Base-by-base conservation (phyloP, 176 grass and related monocot species). In the Zizania latifolia region DNA sequence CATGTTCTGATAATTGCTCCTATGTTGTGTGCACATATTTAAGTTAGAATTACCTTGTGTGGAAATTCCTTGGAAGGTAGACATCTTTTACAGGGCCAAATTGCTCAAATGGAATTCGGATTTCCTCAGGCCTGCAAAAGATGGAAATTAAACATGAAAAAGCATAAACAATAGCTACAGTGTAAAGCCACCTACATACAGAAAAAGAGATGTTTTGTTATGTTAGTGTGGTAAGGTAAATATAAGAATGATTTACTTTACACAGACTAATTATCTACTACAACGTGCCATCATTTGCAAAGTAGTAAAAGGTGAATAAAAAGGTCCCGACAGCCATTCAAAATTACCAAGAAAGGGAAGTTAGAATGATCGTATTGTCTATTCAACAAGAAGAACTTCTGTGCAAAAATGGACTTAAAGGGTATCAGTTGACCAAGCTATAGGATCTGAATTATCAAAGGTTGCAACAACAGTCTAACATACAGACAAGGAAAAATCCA, bases 1-100 rank as follows among this genome's bases (percentile, higher is more conserved):
- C 5, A 28, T 62, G 9, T 2, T 53, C 68, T 30, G n/a, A 61
- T 5, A n/a, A 29, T 39, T 43, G 43, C n/a, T 61, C 0, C 34
- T 41, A 39, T 40, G 29, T 3, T 54, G 50, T 65, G 43, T 26
- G 8, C 23, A 6, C 43, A 45, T 6, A 17, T 4, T 45, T 68
- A 67, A 55, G 23, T 16, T 55, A 40, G 21, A 5, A 30, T 71
- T 80, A 89, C 90, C 81, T 79, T 4, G 90, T 92, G 30, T 92
- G 84, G 46, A 89, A 89, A 64, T 92, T 92, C 72, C 78, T 89
- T 5, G 90, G 90, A 65, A 92, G 86, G 76, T 92, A 92, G 15
- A 92, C 76, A 2, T 92, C 86, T 71, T 89, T 92, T 62, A 92
- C 46, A 65, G 80, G 90, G 26, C 90, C 90, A 62, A 89, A 89